These are phyloP conservation scores for Puccinia horiana DNA, from an alignment of 1,284 basidiomycete genomes.

Conservation along the genomic window DNA sequence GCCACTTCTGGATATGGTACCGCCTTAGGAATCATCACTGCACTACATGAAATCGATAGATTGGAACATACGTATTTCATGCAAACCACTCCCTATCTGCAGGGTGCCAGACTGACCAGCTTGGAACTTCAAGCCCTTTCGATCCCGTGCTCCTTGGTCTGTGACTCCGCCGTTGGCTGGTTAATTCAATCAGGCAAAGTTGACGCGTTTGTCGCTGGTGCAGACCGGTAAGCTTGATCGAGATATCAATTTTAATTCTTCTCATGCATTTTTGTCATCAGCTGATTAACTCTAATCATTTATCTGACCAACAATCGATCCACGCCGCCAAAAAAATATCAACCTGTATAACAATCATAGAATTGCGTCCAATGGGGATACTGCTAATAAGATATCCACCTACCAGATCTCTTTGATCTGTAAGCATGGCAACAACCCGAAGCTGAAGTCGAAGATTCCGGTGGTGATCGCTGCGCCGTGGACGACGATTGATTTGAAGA, in stretches of 20 bases:
- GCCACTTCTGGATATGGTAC: conserved; percentile 93
- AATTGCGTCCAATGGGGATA: conserved; percentile 85
- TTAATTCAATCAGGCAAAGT: conserved; percentile 28
- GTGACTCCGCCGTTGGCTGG: conserved; percentile 41
- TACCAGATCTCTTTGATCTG: conserved; percentile 40
- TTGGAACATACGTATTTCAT: conserved; percentile 82
- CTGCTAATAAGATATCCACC: conserved; percentile 72
- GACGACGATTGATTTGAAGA: conserved; percentile 78
- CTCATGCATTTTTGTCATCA: not conserved
- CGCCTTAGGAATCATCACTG: conserved; percentile 86
- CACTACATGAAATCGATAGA: conserved; percentile 73
- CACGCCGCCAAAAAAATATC: not conserved
- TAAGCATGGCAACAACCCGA: conserved; percentile 18
- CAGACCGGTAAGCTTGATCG: conserved; percentile 31
- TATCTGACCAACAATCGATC: not conserved
- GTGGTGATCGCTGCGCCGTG: conserved; percentile 88
- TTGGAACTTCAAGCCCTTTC: conserved; percentile 78
- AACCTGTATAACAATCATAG: conserved; percentile 56
- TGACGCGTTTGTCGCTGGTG: conserved; percentile 47
- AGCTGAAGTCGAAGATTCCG: conserved; percentile 63
- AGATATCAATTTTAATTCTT: not conserved
- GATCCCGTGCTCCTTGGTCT: conserved; percentile 86
- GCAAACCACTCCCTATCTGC: conserved; percentile 89
- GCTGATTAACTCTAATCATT: not conserved
- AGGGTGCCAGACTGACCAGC: conserved; percentile 78